Conservation (phyloP, 352 stramenopile genomes). For the Phytophthora pluvialis region DNA sequence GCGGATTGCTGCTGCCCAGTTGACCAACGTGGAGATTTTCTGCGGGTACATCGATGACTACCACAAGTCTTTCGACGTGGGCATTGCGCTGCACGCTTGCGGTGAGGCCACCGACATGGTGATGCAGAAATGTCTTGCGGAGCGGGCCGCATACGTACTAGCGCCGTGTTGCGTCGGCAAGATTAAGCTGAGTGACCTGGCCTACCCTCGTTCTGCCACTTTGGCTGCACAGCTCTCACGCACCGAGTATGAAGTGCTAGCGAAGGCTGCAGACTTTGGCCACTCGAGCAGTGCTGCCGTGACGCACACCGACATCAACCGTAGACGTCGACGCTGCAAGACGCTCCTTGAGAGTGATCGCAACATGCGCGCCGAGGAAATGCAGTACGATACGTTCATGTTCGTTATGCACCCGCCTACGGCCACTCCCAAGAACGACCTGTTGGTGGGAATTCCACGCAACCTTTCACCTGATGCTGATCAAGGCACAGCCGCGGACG, state of each 20-base stretch:
- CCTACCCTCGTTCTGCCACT: slow-evolving; percentile 64
- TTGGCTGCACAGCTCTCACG: slow-evolving; percentile 53
- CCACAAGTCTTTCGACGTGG: slow-evolving; percentile 68
- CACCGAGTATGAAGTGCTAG: slow-evolving; percentile 77
- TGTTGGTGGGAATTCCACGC: slow-evolving; percentile 72
- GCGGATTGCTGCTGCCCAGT: slow-evolving; percentile 57
- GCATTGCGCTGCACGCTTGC: slow-evolving; percentile 82
- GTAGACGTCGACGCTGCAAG: slow-evolving; percentile 72
- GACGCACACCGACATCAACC: slow-evolving; percentile 56
- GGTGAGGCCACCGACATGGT: slow-evolving; percentile 86
- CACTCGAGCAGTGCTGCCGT: slow-evolving; percentile 51
- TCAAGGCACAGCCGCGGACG: neutral
- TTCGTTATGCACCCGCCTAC: slow-evolving; percentile 81
- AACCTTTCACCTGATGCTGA: slow-evolving; percentile 4
- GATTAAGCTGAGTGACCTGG: slow-evolving; percentile 68
- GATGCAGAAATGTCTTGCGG: slow-evolving; percentile 73
- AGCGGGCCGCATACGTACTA: slow-evolving; percentile 72
- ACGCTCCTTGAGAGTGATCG: slow-evolving; percentile 84
- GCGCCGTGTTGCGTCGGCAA: slow-evolving; percentile 86
- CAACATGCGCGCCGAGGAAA: slow-evolving; percentile 63
- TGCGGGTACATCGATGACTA: slow-evolving; percentile 82
- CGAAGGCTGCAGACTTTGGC: slow-evolving; percentile 79
- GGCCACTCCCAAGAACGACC: slow-evolving; percentile 85
- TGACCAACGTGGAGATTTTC: slow-evolving; percentile 81
- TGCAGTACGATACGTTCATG: slow-evolving; percentile 69